Conservation (phyloP, 331 rosid genomes). For the Malus hybrid region DNA sequence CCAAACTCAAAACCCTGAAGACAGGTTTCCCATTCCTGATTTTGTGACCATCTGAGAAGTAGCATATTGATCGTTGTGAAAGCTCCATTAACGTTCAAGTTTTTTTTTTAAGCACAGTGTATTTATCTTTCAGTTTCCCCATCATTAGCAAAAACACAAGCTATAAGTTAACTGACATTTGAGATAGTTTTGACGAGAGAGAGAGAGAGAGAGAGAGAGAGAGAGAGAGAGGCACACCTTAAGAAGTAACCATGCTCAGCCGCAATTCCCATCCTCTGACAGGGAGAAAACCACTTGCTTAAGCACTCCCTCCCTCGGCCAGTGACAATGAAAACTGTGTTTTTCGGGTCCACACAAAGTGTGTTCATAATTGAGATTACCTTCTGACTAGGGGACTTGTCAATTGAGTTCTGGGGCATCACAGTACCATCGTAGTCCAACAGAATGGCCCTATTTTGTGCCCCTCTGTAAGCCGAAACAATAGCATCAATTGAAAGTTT, state of each 20-base stretch:
- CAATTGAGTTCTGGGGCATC: conserved; percentile 73
- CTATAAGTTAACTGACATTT: not conserved
- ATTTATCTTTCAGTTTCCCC: not conserved
- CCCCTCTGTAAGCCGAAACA: conserved; percentile 48
- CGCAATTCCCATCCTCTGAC: conserved; percentile 73
- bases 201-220: not conserved
- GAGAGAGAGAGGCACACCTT: conserved; percentile 43
- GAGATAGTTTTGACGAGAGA: not conserved
- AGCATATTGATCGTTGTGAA: not conserved
- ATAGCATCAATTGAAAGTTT: conserved; percentile 68
- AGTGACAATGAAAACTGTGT: conserved; percentile 79
- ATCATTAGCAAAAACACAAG: not conserved
- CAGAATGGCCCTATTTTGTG: conserved; percentile 65
- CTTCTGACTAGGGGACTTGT: conserved; percentile 58
- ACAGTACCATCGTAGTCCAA: conserved; percentile 92
- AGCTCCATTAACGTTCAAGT: not conserved
- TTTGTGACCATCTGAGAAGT: conserved; percentile 52
- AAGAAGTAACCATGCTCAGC: conserved; percentile 85
- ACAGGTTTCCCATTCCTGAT: conserved; percentile 51
- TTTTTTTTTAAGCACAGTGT: not conserved
- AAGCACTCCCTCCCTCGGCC: conserved; percentile 73
- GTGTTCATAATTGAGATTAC: conserved; percentile 55
- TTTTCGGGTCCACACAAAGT: conserved; percentile 57
- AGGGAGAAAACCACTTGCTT: conserved; percentile 68
- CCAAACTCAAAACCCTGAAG: conserved; percentile 57